Evolutionary conservation across 164 flowering plant species (phyloP), one percentile per base, ranked within the genome.

Genomic region (Houttuynia cordata): DNA sequence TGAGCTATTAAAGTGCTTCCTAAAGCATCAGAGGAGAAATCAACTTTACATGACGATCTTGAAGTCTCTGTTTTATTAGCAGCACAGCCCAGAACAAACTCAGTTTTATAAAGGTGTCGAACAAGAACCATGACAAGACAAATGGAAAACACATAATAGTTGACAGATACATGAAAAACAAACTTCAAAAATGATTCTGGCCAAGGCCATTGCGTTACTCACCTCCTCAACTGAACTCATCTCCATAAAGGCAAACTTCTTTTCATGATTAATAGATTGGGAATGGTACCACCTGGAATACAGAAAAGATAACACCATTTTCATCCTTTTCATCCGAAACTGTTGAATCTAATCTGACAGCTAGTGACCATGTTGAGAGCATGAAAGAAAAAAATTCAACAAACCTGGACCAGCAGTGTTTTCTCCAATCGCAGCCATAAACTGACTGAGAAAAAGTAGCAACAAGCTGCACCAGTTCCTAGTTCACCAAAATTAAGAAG

Each of bases 221-320:
- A 97, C 99, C 69, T 94, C 99, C 78, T 94, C 99, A 63, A 94
- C 97, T 57, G 99, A 91, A 70, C 97, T 82, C 99, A 94, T 94
- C 77, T 94, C 99, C 71, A 94, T 97, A 76, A 94, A 94, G 62
- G 99, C 99, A 78, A 94, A 94, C 78, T 94, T 94, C 83, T 94
- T 94, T 69, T 94, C 99, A 76, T 94, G 97, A 74, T 94, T 94
- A 59, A 94, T 8, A 94, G 97, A 77, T 94, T 88, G 23, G 91
- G 96, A 65, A 94, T 96, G 63, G 97, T 97, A 87, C 91, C 99
- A 40, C 99, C 99, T 93, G 77, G 41, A 64, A 56, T 70, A 37
- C 15, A 12, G 19, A 34, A 24, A 2, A 39, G 39, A 0, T 18
- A 17, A 34, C 45, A 17, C 20, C 19, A 50, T 6, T 23, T 61